Evolutionary conservation across 1,284 basidiomycete genomes (phyloP), one percentile per base, ranked within the genome.

Genomic region (Microbotryomycetes sp.): DNA sequence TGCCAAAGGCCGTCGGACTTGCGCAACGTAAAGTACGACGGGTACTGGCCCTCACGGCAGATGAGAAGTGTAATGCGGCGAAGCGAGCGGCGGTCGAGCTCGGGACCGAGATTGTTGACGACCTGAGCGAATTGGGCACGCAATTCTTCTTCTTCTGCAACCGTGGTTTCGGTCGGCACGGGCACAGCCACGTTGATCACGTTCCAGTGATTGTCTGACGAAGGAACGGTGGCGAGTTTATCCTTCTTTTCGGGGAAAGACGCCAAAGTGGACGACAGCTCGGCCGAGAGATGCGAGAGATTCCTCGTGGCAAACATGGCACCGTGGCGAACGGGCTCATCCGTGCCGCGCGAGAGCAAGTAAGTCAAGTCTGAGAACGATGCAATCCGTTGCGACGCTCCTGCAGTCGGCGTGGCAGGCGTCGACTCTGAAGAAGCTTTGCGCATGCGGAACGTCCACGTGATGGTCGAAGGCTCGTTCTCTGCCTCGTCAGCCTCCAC

Each of bases 351-450:
- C 61, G 83, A 83, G 75, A 97, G 88, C 76, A 94, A 82, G 76
- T 91, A 97, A 54, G 87, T 89, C 63, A 97, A 78, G 75, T 97
- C 93, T 72, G 89, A 93, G 73, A 96, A 91, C 24, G 91, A 94
- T 21, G 86, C 91, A 64, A 63, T 59, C 52, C 65, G 60, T 57
- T 66, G 59, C 50, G 61, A 62, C 47, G 69, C 61, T 13, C 56
- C 28, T 61, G 61, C 56, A 31, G 71, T 57, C 35, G 61, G 60
- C 15, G 62, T 64, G 11, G 61, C 31, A 27, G 60, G 57, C 45
- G 79, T 81, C 72, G 73, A 87, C 86, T 81, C 80, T 56, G 65
- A 73, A 62, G 65, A 79, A 70, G 72, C 81, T 79, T 76, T 75
- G 29, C 90, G 88, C 55, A 97, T 82, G 76, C 91, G 92, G 82